These are phyloP conservation scores for Baeospora myosura DNA, from an alignment of 1,284 basidiomycete species.

Conservation along the genomic window DNA sequence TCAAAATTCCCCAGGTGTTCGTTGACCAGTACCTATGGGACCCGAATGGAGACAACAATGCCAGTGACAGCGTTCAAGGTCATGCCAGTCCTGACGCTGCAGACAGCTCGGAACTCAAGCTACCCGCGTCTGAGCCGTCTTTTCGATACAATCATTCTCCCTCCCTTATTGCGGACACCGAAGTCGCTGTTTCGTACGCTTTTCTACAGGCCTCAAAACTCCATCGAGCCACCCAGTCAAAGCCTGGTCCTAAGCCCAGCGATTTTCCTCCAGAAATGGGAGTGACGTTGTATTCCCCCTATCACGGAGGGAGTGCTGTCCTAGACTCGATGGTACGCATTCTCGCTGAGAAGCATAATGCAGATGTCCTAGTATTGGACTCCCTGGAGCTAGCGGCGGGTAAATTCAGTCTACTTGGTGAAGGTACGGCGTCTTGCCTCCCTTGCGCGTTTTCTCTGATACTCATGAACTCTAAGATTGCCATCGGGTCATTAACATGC, in stretches of 20 bases:
- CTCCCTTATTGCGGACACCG: background rate
- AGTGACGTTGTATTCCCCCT: background rate
- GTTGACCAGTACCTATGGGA: too few species aligned
- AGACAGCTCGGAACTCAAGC: too few species aligned
- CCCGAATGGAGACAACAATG: too few species aligned
- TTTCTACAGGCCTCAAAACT: background rate
- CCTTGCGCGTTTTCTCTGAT: background rate
- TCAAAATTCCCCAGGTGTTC: too few species aligned
- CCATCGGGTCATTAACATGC: background rate
- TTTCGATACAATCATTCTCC: too few species aligned
- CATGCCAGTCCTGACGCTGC: too few species aligned
- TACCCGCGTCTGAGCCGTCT: too few species aligned
- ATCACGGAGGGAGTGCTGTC: conserved; percentile 6
- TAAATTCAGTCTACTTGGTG: conserved; percentile 9
- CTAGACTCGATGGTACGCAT: conserved; percentile 11
- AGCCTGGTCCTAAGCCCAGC: background rate
- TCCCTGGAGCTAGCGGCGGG: conserved; percentile 11
- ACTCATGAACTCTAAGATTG: background rate
- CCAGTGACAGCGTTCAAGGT: too few species aligned
- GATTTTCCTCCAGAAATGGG: background rate
- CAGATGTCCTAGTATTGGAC: conserved; percentile 14
- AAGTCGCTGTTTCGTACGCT: background rate
- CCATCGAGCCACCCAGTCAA: background rate
- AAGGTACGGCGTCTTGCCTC: conserved; percentile 7
- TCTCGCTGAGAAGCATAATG: conserved; percentile 6